Conservation (phyloP, 495 filamentous ascomycete species). For the Penicillium desertorum region DNA sequence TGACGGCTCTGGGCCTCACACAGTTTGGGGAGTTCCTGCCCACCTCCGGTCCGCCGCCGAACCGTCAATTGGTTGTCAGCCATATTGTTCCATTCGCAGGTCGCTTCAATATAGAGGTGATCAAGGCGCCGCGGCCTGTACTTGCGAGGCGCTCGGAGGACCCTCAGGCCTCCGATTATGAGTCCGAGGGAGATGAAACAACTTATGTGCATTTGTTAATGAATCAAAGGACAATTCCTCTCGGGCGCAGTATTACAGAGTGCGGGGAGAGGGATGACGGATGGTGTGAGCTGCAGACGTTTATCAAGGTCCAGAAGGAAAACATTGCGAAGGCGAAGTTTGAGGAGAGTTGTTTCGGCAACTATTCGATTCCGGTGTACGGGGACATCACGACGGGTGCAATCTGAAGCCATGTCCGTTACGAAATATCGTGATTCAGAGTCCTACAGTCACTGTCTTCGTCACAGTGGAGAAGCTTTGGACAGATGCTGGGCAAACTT, state of each 20-base stretch:
- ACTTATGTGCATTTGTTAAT: constrained; percentile 64
- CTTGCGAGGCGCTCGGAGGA: constrained; percentile 34
- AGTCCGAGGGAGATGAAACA: constrained; percentile 35
- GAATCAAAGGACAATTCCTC: constrained; percentile 62
- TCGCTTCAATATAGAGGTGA: constrained; percentile 63
- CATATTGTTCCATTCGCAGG: constrained; percentile 61
- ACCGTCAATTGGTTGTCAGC: constrained; percentile 54
- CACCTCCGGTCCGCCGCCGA: constrained; percentile 38
- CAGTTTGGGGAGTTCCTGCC: constrained; percentile 51
- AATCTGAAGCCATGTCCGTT: background rate
- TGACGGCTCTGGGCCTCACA: constrained; percentile 53
- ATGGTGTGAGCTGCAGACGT: constrained; percentile 61
- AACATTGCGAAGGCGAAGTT: constrained; percentile 48
- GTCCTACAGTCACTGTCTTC: background rate
- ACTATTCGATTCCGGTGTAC: constrained; percentile 17
- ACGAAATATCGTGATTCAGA: background rate
- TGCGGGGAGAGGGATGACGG: constrained; percentile 61
- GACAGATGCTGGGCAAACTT: background rate
- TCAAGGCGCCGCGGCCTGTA: constrained; percentile 55
- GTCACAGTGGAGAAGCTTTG: background rate
- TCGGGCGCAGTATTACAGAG: constrained; percentile 54
- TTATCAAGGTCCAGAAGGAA: constrained; percentile 50
- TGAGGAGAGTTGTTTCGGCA: constrained; percentile 49
- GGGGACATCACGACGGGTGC: background rate
- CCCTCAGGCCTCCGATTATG: constrained; percentile 6